Percentiles rank a stretch among this genome's conserved stretches.
Conservation (phyloP, 2,329 filamentous ascomycete species). For the Alternaria gaisen region DNA sequence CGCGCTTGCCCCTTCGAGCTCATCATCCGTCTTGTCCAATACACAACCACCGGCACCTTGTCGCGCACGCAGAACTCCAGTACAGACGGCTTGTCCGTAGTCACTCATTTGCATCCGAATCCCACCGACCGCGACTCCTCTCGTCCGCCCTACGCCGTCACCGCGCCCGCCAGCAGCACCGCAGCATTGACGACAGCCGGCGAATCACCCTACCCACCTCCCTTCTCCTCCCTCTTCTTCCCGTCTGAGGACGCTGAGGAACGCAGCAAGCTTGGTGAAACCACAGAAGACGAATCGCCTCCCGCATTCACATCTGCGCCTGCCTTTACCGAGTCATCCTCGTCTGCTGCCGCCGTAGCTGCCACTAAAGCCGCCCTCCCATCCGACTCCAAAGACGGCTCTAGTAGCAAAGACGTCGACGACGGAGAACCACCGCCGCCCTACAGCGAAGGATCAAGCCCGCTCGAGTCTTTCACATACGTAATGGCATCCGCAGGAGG, state of each 20-base stretch:
- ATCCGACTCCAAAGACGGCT: conserved; percentile 78
- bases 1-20: conserved; percentile 40
- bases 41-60: conserved; percentile 53
- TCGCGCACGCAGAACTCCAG: conserved; percentile 54
- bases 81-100: conserved; percentile 56
- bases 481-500: conserved; percentile 98
- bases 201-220: conserved; percentile 66
- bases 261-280: conserved; percentile 55
- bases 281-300: conserved; percentile 49
- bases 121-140: conserved; percentile 36
- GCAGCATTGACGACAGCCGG: conserved; percentile 54
- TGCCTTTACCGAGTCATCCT: conserved; percentile 60
- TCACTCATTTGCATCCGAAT: conserved; percentile 52
- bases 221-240: conserved; percentile 71
- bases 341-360: conserved; percentile 58
- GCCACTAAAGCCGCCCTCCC: conserved; percentile 88
- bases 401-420: conserved; percentile 74
- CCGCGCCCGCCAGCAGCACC: conserved; percentile 48
- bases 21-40: conserved; percentile 29
- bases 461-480: conserved; percentile 91
- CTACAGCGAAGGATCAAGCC: conserved; percentile 94
- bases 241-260: conserved; percentile 59
- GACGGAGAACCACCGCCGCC: conserved; percentile 94
- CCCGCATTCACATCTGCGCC: conserved; percentile 63
- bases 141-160: conserved; percentile 40